Evolutionary conservation across 2,329 filamentous ascomycete species (phyloP).

Genomic region (Penicillium sp.): DNA sequence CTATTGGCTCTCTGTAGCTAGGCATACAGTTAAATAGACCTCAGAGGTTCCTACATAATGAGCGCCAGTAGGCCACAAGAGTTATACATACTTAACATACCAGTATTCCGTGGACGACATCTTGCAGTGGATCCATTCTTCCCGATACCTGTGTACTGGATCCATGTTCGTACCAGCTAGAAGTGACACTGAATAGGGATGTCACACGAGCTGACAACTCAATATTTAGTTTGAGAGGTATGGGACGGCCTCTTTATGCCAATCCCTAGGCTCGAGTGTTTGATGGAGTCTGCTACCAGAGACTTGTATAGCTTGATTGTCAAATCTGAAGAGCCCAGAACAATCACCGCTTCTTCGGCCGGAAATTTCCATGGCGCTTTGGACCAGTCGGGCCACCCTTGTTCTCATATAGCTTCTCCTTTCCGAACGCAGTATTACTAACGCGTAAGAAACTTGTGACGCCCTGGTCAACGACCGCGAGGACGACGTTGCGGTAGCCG

Average conservation of each 20-base stretch:
- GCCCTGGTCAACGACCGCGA: conserved; percentile 86
- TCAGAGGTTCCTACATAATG: background rate
- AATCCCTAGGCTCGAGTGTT: background rate
- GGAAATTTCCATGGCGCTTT: conserved; percentile 28
- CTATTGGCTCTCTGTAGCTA: too few species aligned
- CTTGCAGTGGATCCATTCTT: background rate
- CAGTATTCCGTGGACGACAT: background rate
- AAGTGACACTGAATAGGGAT: background rate
- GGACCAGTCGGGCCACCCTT: conserved; percentile 25
- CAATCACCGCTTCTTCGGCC: conserved; percentile 32
- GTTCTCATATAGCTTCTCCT: conserved; percentile 64
- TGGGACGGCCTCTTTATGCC: background rate
- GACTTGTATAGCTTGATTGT: background rate
- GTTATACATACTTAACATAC: background rate
- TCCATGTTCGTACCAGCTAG: background rate
- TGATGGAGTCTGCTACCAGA: background rate
- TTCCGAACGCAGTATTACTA: conserved; percentile 72
- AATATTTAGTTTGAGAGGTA: background rate
- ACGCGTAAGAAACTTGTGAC: conserved; percentile 83
- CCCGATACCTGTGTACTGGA: background rate
- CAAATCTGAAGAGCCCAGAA: background rate
- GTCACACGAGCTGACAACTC: background rate
- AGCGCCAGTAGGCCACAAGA: background rate
- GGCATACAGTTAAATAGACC: background rate
- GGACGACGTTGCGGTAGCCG: conserved; percentile 73